phyloP scores from a whole-genome alignment of 345 rosid species.

The Pseudoturritis turrita region DNA sequence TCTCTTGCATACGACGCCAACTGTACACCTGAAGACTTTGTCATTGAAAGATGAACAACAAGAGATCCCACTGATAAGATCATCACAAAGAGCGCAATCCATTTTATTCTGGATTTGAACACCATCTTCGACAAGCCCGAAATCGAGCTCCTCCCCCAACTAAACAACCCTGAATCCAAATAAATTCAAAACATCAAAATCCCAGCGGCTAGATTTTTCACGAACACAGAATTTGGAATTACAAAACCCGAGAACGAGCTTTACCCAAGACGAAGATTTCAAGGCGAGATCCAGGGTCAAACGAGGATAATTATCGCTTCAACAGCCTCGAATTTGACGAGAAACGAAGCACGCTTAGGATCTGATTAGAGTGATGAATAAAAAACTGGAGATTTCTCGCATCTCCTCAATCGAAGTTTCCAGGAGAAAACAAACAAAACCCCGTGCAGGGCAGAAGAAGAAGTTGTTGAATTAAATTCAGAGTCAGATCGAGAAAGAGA shows the following conservation, averaged over 20 bases:
- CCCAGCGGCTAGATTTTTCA: not conserved
- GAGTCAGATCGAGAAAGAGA: slow-evolving; percentile 32
- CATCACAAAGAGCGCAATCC: slow-evolving; percentile 74
- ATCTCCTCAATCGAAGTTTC: slow-evolving; percentile 16
- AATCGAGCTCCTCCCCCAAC: slow-evolving; percentile 17
- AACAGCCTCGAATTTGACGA: slow-evolving; percentile 4
- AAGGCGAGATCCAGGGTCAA: slow-evolving; percentile 24
- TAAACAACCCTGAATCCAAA: slow-evolving; percentile 9
- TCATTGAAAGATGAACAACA: slow-evolving; percentile 71
- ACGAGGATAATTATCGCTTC: not conserved
- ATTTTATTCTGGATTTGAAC: slow-evolving; percentile 82
- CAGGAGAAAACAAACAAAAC: slow-evolving; percentile 30
- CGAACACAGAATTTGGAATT: not conserved
- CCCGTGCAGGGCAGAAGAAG: not conserved
- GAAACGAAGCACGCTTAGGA: slow-evolving; percentile 1
- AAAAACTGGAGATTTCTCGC: slow-evolving; percentile 20
- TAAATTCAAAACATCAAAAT: not conserved
- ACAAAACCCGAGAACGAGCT: slow-evolving; percentile 5
- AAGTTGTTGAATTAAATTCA: slow-evolving; percentile 20
- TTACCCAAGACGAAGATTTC: slow-evolving; percentile 14
- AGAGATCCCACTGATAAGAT: slow-evolving; percentile 74
- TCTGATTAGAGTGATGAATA: not conserved
- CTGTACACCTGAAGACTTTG: slow-evolving; percentile 61
- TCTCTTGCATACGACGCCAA: slow-evolving; percentile 52
- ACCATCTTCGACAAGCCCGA: slow-evolving; percentile 49